phyloP scores from a whole-genome alignment of 257 asterid species.

The Fraxinus quadrangulata region DNA sequence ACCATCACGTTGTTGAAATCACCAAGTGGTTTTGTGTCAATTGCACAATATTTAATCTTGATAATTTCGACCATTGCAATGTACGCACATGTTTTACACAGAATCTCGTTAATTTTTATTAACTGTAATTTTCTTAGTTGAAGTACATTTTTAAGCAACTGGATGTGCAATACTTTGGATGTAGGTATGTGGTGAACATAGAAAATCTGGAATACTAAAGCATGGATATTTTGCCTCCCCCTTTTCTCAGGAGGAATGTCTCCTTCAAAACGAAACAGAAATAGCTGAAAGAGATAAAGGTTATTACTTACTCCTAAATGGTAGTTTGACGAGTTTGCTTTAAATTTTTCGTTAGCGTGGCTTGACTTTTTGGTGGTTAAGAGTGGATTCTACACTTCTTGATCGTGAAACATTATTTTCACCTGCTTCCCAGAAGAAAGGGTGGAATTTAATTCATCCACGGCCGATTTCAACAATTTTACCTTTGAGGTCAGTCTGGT shows the following conservation, averaged over 20 bases:
- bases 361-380: background rate
- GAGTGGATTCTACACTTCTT: background rate
- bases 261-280: slow-evolving; percentile 36
- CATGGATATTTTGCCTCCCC: slow-evolving; percentile 76
- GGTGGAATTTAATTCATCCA: background rate
- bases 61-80: slow-evolving; percentile 54
- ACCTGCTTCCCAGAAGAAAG: background rate
- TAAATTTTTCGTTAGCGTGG: background rate
- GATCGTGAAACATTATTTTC: background rate
- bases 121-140: background rate
- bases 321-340: slow-evolving; percentile 1
- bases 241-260: slow-evolving; percentile 39
- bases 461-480: background rate
- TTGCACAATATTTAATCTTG: slow-evolving; percentile 80
- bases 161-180: slow-evolving; percentile 11
- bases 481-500: background rate
- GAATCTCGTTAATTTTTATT: background rate
- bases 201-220: slow-evolving; percentile 82
- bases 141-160: slow-evolving; percentile 18
- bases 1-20: slow-evolving; percentile 37
- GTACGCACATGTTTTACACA: slow-evolving; percentile 40
- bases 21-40: slow-evolving; percentile 90
- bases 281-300: slow-evolving; percentile 51
- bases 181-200: slow-evolving; percentile 88
- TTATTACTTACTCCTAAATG: slow-evolving; percentile 31